Percentiles rank a stretch among this genome's conserved stretches.
Conservation (phyloP, 768 basidiomycete species). For the Agaricus sinodeliciosus region DNA sequence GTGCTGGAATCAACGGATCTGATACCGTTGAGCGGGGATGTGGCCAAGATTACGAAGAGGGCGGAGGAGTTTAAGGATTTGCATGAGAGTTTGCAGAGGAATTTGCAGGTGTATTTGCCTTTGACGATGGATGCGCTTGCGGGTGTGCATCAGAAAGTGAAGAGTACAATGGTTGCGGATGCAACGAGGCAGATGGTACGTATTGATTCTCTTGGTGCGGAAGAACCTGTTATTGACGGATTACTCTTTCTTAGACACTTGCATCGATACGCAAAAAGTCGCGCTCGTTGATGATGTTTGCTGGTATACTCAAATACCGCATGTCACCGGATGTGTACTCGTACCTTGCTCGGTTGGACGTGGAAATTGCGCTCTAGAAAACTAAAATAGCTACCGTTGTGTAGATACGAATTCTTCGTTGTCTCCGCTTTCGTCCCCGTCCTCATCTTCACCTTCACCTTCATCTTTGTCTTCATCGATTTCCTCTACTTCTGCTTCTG, state of each 20-base stretch:
- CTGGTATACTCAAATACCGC: constrained; percentile 80
- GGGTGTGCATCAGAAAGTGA: constrained; percentile 71
- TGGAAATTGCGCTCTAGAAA: constrained; percentile 69
- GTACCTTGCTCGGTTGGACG: constrained; percentile 78
- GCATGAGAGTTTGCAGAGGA: constrained; percentile 83
- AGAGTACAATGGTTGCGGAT: constrained; percentile 66
- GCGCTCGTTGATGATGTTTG: constrained; percentile 82
- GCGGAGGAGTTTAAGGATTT: constrained; percentile 87
- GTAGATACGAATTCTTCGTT: constrained; percentile 30
- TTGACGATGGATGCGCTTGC: constrained; percentile 91
- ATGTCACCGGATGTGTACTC: constrained; percentile 89
- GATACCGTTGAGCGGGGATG: constrained; percentile 81
- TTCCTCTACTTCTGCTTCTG: constrained; percentile 16
- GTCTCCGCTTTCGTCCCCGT: constrained; percentile 22
- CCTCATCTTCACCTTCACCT: constrained; percentile 20
- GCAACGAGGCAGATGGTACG: constrained; percentile 70
- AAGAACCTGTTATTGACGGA: constrained; percentile 13
- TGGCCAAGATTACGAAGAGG: constrained; percentile 75
- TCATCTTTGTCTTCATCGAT: constrained; percentile 10
- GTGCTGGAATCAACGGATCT: constrained; percentile 84
- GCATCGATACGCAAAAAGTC: constrained; percentile 70
- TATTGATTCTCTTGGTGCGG: constrained; percentile 12
- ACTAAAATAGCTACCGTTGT: constrained; percentile 26
- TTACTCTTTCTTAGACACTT: constrained; percentile 45
- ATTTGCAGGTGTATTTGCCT: constrained; percentile 81